phyloP scores from a whole-genome alignment of 208 protist genomes.

The Strigomonas galati region DNA sequence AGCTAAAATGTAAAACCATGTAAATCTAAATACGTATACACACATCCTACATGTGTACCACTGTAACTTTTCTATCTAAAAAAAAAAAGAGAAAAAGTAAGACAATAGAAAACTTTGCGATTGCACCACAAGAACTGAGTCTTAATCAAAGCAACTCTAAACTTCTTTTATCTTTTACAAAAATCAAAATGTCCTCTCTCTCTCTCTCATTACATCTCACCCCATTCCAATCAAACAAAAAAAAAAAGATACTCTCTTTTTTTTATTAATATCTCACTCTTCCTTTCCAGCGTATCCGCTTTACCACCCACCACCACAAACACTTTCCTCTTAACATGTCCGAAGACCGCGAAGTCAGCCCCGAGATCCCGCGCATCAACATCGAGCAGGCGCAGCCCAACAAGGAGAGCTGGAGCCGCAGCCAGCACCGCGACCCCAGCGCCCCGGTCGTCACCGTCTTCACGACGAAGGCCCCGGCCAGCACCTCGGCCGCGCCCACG shows the following conservation, averaged over 20 bases:
- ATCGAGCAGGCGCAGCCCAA: background rate
- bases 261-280: background rate
- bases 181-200: background rate
- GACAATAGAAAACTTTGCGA: background rate
- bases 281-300: background rate
- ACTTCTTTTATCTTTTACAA: no score
- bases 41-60: background rate
- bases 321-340: background rate
- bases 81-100: no score
- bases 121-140: no score
- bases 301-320: background rate
- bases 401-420: background rate
- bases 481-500: background rate
- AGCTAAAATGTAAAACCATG: background rate
- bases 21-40: background rate
- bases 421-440: background rate
- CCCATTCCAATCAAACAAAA: no score
- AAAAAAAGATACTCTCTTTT: conserved; percentile 1
- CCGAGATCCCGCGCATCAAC: conserved; percentile 13
- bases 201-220: background rate
- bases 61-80: no score
- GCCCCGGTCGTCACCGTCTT: background rate
- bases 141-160: no score
- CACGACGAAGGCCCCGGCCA: background rate
- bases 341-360: conserved; percentile 17